Evolutionary conservation across 2,329 filamentous ascomycete genomes (phyloP).

Genomic region (Nectriaceae sp.): DNA sequence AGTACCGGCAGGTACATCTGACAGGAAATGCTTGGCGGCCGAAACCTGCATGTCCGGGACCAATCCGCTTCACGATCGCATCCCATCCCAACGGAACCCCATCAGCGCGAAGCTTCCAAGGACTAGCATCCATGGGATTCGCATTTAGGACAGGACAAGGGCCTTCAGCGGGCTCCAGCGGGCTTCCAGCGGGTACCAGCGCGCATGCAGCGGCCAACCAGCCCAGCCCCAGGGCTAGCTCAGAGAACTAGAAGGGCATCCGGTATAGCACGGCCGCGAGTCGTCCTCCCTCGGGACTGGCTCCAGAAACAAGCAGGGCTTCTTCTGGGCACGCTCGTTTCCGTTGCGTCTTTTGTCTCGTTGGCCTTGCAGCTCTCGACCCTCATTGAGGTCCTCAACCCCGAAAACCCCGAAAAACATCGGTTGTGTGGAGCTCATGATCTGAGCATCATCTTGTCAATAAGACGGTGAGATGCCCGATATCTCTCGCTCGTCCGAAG

Average conservation of each 20-base stretch:
- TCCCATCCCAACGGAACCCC: background rate
- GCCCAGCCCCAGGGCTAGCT: no score
- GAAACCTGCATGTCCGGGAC: no score
- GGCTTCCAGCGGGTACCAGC: no score
- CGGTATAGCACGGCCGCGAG: background rate
- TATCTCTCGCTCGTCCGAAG: background rate
- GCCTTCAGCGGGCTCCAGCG: no score
- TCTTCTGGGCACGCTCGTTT: no score
- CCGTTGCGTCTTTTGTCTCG: no score
- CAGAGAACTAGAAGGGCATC: background rate
- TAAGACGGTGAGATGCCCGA: background rate
- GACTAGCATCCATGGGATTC: background rate
- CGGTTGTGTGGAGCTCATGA: background rate
- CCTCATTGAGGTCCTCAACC: background rate
- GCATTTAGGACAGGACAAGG: background rate
- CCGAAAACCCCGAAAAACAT: background rate
- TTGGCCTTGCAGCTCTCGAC: background rate
- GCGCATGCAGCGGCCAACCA: background rate
- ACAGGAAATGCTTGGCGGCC: no score
- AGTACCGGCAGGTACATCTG: no score
- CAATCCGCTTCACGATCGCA: no score
- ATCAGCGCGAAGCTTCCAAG: background rate
- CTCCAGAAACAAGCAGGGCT: background rate
- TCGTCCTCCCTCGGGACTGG: background rate
- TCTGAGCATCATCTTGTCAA: background rate